phyloP scores from a whole-genome alignment of 768 basidiomycete species.

The Suillus placidus region DNA sequence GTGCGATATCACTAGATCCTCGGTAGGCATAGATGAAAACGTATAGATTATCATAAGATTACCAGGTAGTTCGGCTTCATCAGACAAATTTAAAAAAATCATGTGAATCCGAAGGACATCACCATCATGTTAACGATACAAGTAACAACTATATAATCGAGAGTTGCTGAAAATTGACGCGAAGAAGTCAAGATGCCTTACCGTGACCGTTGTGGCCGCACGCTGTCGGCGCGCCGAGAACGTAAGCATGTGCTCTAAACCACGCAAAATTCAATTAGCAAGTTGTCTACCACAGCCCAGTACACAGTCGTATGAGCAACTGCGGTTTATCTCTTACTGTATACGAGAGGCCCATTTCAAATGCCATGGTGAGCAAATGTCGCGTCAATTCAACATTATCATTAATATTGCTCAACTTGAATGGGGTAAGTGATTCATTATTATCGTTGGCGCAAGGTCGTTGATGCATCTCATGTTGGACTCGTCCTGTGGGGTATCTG shows the following conservation, averaged over 20 bases:
- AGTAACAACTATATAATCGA: background rate
- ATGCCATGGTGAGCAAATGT: background rate
- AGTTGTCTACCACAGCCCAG: background rate
- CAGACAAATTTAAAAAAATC: background rate
- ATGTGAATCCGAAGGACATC: background rate
- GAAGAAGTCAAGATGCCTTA: background rate
- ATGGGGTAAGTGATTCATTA: slow-evolving; percentile 25
- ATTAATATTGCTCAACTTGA: slow-evolving; percentile 6
- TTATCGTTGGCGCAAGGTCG: slow-evolving; percentile 2
- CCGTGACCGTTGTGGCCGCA: too few species aligned
- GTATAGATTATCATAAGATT: background rate
- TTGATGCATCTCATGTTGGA: background rate
- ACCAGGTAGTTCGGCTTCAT: background rate
- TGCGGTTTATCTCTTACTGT: background rate
- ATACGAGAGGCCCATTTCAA: background rate
- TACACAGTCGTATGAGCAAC: background rate
- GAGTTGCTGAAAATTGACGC: background rate
- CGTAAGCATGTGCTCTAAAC: too few species aligned
- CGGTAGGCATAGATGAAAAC: too few species aligned
- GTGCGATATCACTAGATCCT: background rate
- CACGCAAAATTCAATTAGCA: background rate
- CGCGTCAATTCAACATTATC: background rate
- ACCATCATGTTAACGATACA: background rate
- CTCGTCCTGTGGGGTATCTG: too few species aligned
- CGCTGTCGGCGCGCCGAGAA: too few species aligned